A percentile compares a stretch with the other conserved stretches of the same genome.
Conservation (phyloP, 345 rosid genomes). For the Murraya paniculata region DNA sequence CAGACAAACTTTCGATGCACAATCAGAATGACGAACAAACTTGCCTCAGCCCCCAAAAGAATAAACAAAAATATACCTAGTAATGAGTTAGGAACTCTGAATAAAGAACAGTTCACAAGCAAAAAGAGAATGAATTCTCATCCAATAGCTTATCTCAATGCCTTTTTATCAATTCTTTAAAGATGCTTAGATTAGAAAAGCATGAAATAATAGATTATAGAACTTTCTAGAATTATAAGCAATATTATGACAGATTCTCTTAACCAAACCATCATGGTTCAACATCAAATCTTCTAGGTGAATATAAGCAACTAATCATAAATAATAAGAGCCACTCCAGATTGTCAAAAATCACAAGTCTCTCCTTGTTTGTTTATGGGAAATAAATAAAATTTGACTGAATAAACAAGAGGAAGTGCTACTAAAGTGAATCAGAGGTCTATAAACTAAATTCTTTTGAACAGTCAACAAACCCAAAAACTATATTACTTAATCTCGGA, state of each 20-base stretch:
- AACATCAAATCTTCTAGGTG: not conserved
- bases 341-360: not conserved
- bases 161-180: not conserved
- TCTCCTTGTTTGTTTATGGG: not conserved
- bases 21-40: not conserved
- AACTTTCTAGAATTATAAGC: not conserved
- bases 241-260: not conserved
- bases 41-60: not conserved
- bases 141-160: not conserved
- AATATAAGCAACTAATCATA: not conserved
- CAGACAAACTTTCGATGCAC: conserved; percentile 1
- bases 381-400: not conserved
- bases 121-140: not conserved
- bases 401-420: not conserved
- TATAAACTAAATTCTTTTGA: not conserved
- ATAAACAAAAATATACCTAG: not conserved
- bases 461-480: too few species aligned
- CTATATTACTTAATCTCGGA: too few species aligned
- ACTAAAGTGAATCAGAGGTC: not conserved
- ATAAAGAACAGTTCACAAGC: not conserved
- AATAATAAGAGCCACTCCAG: not conserved
- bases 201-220: not conserved
- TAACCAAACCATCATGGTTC: conserved; percentile 2
- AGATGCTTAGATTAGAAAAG: not conserved
- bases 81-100: not conserved